Conservation (phyloP, 306 rosid genomes). For the Dalbergia oliveri region DNA sequence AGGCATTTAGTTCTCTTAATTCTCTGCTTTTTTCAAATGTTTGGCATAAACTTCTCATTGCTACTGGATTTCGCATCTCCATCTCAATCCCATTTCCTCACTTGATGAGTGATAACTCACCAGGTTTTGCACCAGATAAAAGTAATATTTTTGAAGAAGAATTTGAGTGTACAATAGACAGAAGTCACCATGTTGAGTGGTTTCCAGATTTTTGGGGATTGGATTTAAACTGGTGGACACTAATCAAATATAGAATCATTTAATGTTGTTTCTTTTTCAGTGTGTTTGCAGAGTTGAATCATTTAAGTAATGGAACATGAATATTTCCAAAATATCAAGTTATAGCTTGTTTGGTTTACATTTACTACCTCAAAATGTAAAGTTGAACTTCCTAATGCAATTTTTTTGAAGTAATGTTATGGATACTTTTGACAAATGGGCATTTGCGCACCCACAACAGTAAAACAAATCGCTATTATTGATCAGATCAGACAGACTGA, state of each 20-base stretch:
- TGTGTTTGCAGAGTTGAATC: constrained; percentile 27
- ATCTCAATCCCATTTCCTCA: constrained; percentile 15
- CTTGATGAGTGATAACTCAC: not conserved
- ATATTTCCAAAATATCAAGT: constrained; percentile 20
- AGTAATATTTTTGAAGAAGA: constrained; percentile 24
- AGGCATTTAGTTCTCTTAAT: constrained; percentile 23
- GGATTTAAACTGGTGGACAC: constrained; percentile 7
- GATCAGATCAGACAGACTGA: constrained; percentile 12
- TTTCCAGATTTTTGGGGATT: not conserved
- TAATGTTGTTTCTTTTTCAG: not conserved
- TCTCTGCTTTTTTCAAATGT: constrained; percentile 21
- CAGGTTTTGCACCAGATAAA: not conserved
- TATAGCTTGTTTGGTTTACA: too few species aligned
- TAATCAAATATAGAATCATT: not conserved
- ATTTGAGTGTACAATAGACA: constrained; percentile 12
- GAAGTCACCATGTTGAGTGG: not conserved
- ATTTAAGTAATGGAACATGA: constrained; percentile 34
- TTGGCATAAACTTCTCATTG: constrained; percentile 31
- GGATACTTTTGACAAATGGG: too few species aligned
- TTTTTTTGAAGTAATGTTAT: too few species aligned
- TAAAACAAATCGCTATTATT: not conserved
- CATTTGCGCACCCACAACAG: too few species aligned
- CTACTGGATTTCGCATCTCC: constrained; percentile 31
- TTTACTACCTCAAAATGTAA: too few species aligned
- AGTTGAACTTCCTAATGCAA: too few species aligned